Conservation (phyloP, 2,329 filamentous ascomycete species). For the Elsinoe batatas region DNA sequence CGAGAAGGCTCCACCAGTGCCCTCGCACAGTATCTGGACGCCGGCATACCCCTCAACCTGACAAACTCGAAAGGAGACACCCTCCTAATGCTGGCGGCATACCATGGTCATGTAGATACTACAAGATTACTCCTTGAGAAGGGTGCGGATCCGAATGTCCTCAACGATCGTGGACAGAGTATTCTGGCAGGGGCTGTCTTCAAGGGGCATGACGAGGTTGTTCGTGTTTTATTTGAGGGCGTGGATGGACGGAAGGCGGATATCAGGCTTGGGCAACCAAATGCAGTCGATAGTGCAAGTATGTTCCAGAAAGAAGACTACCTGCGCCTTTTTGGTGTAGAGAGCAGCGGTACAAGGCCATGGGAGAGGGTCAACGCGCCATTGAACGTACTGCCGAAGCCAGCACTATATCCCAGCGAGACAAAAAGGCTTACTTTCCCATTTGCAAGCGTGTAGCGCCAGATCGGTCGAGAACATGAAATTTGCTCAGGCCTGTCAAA, state of each 20-base stretch:
- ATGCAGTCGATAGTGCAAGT: conserved; percentile 36
- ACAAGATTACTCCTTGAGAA: conserved; percentile 51
- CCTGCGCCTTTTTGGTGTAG: conserved; percentile 28
- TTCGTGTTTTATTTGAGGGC: conserved; percentile 41
- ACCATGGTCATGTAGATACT: conserved; percentile 55
- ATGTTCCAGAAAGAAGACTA: conserved; percentile 36
- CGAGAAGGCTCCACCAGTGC: conserved; percentile 48
- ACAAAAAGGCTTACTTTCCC: too few species aligned
- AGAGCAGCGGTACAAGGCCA: conserved; percentile 16
- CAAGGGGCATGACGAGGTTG: conserved; percentile 57
- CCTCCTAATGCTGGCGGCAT: conserved; percentile 64
- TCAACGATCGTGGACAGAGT: conserved; percentile 61
- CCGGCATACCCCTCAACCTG: conserved; percentile 58
- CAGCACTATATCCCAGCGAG: too few species aligned
- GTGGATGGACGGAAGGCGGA: conserved; percentile 30
- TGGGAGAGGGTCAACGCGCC: conserved; percentile 5
- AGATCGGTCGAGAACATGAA: too few species aligned
- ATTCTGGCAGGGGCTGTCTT: conserved; percentile 63
- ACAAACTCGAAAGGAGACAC: conserved; percentile 66
- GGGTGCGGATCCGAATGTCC: conserved; percentile 55
- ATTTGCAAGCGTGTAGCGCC: too few species aligned
- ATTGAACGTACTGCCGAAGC: not conserved
- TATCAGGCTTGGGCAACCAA: conserved; percentile 33
- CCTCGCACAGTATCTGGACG: conserved; percentile 54
- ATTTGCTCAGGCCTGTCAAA: too few species aligned